Conservation (phyloP, 78 protist genomes). For the Dictyostelium purpureum region DNA sequence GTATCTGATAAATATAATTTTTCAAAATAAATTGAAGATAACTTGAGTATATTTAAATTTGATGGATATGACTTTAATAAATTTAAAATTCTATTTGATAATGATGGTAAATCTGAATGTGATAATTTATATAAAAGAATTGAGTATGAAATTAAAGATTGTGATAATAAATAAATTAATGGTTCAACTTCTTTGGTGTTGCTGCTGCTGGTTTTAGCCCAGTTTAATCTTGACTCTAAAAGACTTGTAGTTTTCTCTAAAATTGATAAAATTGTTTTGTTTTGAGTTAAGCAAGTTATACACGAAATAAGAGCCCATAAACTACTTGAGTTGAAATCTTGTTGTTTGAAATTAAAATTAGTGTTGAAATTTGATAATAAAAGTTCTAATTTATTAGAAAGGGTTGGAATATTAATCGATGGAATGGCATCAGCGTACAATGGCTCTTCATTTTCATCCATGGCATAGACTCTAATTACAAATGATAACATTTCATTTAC, state of each 20-base stretch:
- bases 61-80: neutral
- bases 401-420: neutral
- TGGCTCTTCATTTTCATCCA: slow-evolving; percentile 12
- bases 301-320: neutral
- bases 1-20: neutral
- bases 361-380: neutral
- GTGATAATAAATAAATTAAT: slow-evolving; percentile 1
- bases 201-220: neutral
- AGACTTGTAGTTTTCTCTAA: neutral
- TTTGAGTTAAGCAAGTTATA: neutral
- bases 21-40: slow-evolving; percentile 30
- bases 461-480: slow-evolving; percentile 5
- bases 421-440: neutral
- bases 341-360: neutral
- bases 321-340: neutral
- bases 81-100: neutral
- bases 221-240: neutral
- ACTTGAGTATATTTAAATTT: neutral
- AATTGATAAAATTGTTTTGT: neutral
- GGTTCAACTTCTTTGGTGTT: neutral
- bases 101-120: neutral
- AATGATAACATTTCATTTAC: slow-evolving; percentile 14
- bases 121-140: neutral
- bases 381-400: neutral
- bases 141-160: neutral